Conservation (phyloP, 306 rosid genomes). For the Alnus rubra region DNA sequence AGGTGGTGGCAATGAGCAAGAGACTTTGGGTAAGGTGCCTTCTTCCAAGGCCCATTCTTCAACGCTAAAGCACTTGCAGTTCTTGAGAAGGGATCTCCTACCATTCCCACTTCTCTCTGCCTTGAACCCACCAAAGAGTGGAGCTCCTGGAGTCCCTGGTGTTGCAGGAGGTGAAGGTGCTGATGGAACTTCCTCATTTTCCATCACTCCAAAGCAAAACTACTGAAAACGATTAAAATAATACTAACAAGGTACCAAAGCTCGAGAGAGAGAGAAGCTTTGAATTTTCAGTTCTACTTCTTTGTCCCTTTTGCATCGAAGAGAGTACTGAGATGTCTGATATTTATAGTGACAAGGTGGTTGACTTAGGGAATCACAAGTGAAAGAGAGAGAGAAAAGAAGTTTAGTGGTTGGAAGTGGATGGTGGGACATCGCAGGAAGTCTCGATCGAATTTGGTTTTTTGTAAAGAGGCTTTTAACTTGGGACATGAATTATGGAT, state of each 20-base stretch:
- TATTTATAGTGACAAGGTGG: constrained; percentile 31
- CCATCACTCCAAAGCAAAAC: constrained; percentile 37
- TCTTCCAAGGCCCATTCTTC: constrained; percentile 68
- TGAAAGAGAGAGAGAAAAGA: constrained; percentile 9
- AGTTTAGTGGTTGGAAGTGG: constrained; percentile 45
- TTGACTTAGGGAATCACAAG: constrained; percentile 48
- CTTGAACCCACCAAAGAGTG: constrained; percentile 67
- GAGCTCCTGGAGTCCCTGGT: constrained; percentile 80
- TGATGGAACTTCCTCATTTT: constrained; percentile 55
- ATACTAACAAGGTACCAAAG: not conserved
- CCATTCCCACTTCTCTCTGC: constrained; percentile 40
- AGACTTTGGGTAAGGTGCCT: constrained; percentile 56
- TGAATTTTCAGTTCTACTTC: constrained; percentile 16
- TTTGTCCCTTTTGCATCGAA: constrained; percentile 27
- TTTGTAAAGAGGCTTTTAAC: constrained; percentile 27
- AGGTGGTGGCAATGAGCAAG: constrained; percentile 65
- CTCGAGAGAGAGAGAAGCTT: not conserved
- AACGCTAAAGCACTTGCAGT: constrained; percentile 57
- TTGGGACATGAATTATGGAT: constrained; percentile 34
- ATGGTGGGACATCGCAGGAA: constrained; percentile 32
- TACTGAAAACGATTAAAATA: not conserved
- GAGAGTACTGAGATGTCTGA: constrained; percentile 17
- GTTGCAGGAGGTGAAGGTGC: constrained; percentile 69
- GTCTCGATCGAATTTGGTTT: constrained; percentile 29
- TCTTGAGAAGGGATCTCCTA: constrained; percentile 58